Evolutionary conservation across 208 protist species (phyloP).

Genomic region (Trypanosoma avium): DNA sequence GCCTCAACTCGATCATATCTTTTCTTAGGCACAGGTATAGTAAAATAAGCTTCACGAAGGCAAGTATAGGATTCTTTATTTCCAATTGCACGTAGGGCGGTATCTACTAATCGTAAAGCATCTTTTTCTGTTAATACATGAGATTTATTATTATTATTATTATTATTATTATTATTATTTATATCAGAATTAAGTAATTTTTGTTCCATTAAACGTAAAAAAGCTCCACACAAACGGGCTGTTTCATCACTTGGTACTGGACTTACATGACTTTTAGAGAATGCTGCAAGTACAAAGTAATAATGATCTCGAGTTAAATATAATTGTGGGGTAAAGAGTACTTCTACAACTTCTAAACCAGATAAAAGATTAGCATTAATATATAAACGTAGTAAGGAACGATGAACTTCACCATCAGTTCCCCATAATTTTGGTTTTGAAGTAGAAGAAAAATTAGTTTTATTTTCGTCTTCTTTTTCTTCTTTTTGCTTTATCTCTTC

Average conservation of each 20-base stretch:
- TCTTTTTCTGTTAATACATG: slow-evolving; percentile 24
- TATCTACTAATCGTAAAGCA: slow-evolving; percentile 21
- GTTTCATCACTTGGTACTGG: slow-evolving; percentile 54
- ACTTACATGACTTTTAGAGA: slow-evolving; percentile 45
- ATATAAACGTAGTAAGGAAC: slow-evolving; percentile 73
- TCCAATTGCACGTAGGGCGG: slow-evolving; percentile 17
- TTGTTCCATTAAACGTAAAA: slow-evolving; percentile 56
- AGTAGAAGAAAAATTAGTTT: background rate
- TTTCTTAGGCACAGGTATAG: background rate
- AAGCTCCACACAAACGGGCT: slow-evolving; percentile 55
- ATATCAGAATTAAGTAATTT: slow-evolving; percentile 10
- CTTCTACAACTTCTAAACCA: slow-evolving; percentile 35
- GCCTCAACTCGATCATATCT: slow-evolving; percentile 23
- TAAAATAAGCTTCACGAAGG: slow-evolving; percentile 54
- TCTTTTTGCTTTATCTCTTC: background rate
- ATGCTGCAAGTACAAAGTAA: slow-evolving; percentile 51
- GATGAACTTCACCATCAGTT: slow-evolving; percentile 48
- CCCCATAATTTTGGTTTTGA: slow-evolving; percentile 45
- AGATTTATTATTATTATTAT: background rate
- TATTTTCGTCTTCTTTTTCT: background rate
- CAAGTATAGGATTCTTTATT: slow-evolving; percentile 36
- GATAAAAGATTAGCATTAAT: slow-evolving; percentile 61
- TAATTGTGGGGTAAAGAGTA: slow-evolving; percentile 15
- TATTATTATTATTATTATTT: slow-evolving; percentile 2
- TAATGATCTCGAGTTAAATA: slow-evolving; percentile 43